These are phyloP conservation scores for Phytophthora meadii DNA, from an alignment of 352 stramenopile genomes.

Conservation along the genomic window DNA sequence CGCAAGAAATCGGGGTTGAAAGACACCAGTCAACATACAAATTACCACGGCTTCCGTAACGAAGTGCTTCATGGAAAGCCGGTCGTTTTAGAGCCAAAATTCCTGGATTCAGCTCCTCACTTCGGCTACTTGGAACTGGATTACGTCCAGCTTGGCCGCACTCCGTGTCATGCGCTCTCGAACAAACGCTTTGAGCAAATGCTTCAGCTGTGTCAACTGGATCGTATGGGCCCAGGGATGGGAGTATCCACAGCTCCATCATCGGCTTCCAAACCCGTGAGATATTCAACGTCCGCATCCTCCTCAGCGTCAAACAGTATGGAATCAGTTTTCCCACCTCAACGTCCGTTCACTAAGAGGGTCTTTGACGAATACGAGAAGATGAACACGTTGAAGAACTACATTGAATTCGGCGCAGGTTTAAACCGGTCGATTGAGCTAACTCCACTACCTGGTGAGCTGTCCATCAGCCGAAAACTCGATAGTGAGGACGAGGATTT, in stretches of 20 bases:
- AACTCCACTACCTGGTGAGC: conserved; percentile 19
- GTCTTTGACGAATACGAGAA: conserved; percentile 67
- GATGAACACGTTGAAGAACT: conserved; percentile 72
- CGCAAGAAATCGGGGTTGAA: conserved; percentile 69
- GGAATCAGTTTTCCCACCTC: conserved; percentile 44
- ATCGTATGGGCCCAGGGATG: conserved; percentile 54
- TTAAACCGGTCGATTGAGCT: conserved; percentile 57
- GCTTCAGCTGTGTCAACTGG: conserved; percentile 60
- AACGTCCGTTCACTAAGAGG: conserved; percentile 43
- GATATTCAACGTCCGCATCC: conserved; percentile 8
- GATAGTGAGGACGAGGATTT: conserved; percentile 30
- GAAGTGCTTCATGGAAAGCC: conserved; percentile 77
- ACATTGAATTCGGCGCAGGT: conserved; percentile 65
- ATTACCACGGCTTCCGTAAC: conserved; percentile 82
- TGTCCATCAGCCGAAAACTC: neutral
- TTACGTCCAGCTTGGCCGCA: conserved; percentile 66
- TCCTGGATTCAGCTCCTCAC: conserved; percentile 69
- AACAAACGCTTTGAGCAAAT: conserved; percentile 75
- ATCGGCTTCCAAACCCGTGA: neutral
- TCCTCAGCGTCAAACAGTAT: neutral
- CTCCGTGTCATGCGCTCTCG: conserved; percentile 49
- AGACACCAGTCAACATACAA: conserved; percentile 77
- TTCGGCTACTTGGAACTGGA: conserved; percentile 83
- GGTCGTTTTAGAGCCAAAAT: conserved; percentile 54
- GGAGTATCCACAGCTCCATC: conserved; percentile 16